Percentiles rank a stretch among this genome's conserved stretches.
Conservation (phyloP, 2,329 filamentous ascomycete genomes). For the Decorospora gaudefroyi region DNA sequence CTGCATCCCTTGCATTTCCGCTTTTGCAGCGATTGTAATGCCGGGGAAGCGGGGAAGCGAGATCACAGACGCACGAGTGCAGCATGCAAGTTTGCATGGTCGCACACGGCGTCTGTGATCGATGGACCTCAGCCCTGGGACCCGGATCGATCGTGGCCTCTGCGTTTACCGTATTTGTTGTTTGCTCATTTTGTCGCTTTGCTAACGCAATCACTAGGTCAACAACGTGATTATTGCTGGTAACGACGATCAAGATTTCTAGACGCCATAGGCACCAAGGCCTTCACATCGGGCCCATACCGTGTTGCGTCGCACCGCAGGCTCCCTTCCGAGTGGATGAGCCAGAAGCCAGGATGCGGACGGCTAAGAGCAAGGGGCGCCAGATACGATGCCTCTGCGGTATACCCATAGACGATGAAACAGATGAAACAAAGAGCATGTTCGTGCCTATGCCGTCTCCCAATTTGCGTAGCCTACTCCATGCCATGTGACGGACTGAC, state of each 20-base stretch:
- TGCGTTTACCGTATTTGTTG: neutral
- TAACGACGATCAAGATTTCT: slow-evolving; percentile 85
- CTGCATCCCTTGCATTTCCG: slow-evolving; percentile 18
- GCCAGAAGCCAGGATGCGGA: no score
- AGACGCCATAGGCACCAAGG: no score
- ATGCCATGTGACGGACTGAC: no score
- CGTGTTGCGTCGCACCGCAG: no score
- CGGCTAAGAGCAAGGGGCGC: no score
- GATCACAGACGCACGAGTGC: slow-evolving; percentile 10
- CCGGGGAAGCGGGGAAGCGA: slow-evolving; percentile 31
- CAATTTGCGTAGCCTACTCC: no score
- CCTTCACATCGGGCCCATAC: no score
- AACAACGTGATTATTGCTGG: slow-evolving; percentile 96
- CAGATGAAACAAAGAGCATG: no score
- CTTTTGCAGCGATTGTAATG: slow-evolving; percentile 9
- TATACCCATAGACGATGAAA: no score
- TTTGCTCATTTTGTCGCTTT: slow-evolving; percentile 10
- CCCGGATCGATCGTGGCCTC: neutral
- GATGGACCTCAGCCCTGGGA: slow-evolving; percentile 9
- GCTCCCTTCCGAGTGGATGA: no score
- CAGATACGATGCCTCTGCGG: no score
- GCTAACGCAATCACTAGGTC: slow-evolving; percentile 50
- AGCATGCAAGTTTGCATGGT: slow-evolving; percentile 15
- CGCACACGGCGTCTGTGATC: slow-evolving; percentile 19
- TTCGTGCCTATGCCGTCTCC: no score